phyloP scores from a whole-genome alignment of 1,284 basidiomycete species.

The Heterobasidion annosum region DNA sequence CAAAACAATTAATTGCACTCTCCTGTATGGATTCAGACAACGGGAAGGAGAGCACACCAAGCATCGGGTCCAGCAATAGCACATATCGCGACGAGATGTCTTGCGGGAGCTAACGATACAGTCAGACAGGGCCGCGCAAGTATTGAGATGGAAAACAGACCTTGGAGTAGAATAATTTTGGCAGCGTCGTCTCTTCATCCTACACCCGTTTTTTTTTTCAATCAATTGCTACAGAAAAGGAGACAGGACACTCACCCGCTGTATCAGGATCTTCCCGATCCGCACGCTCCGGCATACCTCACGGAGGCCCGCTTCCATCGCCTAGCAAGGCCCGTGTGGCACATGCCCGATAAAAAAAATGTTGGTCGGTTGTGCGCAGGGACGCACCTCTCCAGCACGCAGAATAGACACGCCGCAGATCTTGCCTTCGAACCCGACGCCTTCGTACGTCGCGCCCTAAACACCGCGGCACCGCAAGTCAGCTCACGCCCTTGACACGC shows the following conservation, averaged over 20 bases:
- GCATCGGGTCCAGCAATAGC: conserved; percentile 94
- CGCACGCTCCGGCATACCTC: conserved; percentile 90
- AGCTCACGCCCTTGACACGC: neutral
- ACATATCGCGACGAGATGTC: conserved; percentile 92
- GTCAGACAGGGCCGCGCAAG: neutral
- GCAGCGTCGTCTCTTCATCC: conserved; percentile 88
- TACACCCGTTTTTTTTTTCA: conserved; percentile 19
- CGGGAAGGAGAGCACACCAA: conserved; percentile 50
- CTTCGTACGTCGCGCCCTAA: conserved; percentile 75
- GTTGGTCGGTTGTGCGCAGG: neutral
- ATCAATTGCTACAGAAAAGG: neutral
- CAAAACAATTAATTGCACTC: neutral
- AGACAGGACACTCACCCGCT: conserved; percentile 49
- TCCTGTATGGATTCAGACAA: neutral
- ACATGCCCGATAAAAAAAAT: neutral
- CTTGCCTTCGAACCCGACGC: conserved; percentile 88
- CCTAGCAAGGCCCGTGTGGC: conserved; percentile 31
- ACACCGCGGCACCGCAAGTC: conserved; percentile 2
- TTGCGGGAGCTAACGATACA: conserved; percentile 66
- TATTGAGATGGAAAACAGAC: conserved; percentile 22
- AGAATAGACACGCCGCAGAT: conserved; percentile 94
- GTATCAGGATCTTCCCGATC: conserved; percentile 92
- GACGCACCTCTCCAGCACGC: conserved; percentile 70
- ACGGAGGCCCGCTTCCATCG: conserved; percentile 90
- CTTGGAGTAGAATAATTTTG: conserved; percentile 88